Conservation (phyloP, 164 flowering plant genomes). For the Annona cherimola region DNA sequence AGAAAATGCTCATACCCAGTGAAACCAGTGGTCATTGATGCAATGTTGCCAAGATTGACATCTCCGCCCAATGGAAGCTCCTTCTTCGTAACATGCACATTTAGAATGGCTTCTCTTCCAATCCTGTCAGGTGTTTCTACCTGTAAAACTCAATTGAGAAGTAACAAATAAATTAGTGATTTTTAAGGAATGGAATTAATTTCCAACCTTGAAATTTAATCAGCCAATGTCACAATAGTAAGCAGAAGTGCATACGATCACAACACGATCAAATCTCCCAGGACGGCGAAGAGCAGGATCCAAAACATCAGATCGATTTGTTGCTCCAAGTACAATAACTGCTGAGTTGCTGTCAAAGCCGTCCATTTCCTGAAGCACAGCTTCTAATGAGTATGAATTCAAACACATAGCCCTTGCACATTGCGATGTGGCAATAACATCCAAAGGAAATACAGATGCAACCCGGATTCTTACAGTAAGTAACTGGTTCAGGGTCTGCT, state of each 20-base stretch:
- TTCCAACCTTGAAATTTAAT: background rate
- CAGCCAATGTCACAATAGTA: constrained; percentile 1
- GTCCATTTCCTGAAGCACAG: constrained; percentile 88
- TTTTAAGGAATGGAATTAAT: background rate
- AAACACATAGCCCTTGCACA: background rate
- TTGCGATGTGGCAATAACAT: background rate
- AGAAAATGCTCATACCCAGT: constrained; percentile 59
- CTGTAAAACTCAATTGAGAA: constrained; percentile 28
- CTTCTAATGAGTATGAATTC: background rate
- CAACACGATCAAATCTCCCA: constrained; percentile 98
- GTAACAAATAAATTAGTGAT: background rate
- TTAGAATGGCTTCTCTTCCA: constrained; percentile 91
- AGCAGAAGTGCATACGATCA: constrained; percentile 50
- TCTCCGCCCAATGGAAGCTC: constrained; percentile 83
- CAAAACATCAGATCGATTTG: constrained; percentile 91
- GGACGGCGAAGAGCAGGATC: constrained; percentile 99
- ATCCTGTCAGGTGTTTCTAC: constrained; percentile 91
- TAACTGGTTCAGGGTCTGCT: constrained; percentile 92
- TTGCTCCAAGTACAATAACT: constrained; percentile 96
- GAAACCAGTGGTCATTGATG: constrained; percentile 94
- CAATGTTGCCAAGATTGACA: constrained; percentile 70
- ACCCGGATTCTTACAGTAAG: constrained; percentile 62
- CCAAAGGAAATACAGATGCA: background rate
- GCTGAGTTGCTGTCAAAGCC: constrained; percentile 97
- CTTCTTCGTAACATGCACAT: constrained; percentile 86